Evolutionary conservation across 768 basidiomycete species (phyloP).

Genomic region (Rossbeevera mucosa): DNA sequence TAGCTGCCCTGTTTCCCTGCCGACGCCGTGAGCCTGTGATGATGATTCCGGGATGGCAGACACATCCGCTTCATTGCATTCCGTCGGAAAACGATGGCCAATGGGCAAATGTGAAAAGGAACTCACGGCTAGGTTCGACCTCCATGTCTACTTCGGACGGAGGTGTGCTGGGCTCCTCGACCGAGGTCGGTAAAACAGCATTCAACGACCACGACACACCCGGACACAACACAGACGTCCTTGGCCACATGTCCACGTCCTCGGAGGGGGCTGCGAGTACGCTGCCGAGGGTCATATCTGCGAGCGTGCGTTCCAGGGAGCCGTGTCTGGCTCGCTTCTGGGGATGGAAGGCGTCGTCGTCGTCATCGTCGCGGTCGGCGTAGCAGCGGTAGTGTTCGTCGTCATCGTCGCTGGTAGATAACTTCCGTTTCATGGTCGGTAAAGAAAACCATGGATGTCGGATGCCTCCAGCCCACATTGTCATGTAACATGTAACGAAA

Average conservation of each 20-base stretch:
- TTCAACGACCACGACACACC: conserved; percentile 4
- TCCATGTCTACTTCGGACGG: conserved; percentile 58
- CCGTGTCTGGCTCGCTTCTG: conserved; percentile 47
- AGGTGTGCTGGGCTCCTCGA: conserved; percentile 39
- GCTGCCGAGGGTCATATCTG: conserved; percentile 40
- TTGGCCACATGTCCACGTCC: conserved; percentile 19
- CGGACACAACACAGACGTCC: conserved; percentile 4
- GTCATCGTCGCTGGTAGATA: conserved; percentile 17
- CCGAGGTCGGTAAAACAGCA: conserved; percentile 31
- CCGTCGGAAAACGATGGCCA: background rate
- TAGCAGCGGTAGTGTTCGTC: background rate
- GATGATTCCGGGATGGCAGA: conserved; percentile 31
- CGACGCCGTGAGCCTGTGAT: background rate
- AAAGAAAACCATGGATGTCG: conserved; percentile 45
- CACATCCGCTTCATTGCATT: background rate
- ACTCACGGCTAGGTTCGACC: conserved; percentile 61
- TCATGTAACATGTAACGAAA: conserved; percentile 9
- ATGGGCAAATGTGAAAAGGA: background rate
- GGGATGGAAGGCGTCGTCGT: conserved; percentile 2
- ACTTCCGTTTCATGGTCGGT: conserved; percentile 40
- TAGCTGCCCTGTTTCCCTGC: conserved; percentile 17
- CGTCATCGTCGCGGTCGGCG: conserved; percentile 9
- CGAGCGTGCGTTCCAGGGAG: conserved; percentile 53
- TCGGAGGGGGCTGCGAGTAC: conserved; percentile 4
- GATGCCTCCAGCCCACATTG: conserved; percentile 34